Evolutionary conservation across 176 grass and related monocot species (phyloP), one percentile per base, ranked within the genome.

Genomic region (Alopecurus myosuroides): DNA sequence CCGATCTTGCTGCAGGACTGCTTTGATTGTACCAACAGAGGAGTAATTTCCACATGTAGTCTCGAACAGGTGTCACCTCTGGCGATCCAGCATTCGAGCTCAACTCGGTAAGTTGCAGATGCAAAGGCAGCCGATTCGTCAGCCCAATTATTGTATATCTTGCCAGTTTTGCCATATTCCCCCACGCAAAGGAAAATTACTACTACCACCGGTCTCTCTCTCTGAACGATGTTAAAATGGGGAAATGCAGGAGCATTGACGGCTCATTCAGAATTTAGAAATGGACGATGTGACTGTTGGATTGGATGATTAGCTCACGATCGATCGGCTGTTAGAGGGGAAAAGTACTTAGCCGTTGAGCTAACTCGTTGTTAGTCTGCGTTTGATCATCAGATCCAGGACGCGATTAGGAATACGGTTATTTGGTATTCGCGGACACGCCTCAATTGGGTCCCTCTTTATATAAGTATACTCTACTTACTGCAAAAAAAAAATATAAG

Each of bases 41-140:
- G 66, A 86, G 75, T 90, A 83, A 90, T 83, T 83, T 66, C 74
- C 88, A 79, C 88, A 73, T 90, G 88, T 73, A 36, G 79, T 5
- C 63, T 28, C 20, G 61, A 52, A 69, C 46, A 14, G 40, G 57
- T 82, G 61, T 19, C 83, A 12, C 39, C 39, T 20, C 67, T 46
- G 7, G 7, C 68, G 4, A 49, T 4, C 4, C 4, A 4, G 15
- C 46, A 15, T 17, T 49, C 46, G 46, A 82, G 33, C 30, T 71
- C 41, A 36, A 63, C 25, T 23, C 42, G 63, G 71, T 70, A 51
- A 28, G 70, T 11, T 33, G 39, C 49, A 58, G 26, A 40, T 11
- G 58, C 28, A 49, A 49, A 50, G 18, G 46, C 28, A 83, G 58
- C 77, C 46, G 26, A 81, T 69, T 70, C 49, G 39, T 77, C 70